Percentiles rank a stretch among this genome's conserved stretches.
Evolutionary conservation across 2,329 filamentous ascomycete genomes (phyloP).

Genomic region (Alternaria sp.): DNA sequence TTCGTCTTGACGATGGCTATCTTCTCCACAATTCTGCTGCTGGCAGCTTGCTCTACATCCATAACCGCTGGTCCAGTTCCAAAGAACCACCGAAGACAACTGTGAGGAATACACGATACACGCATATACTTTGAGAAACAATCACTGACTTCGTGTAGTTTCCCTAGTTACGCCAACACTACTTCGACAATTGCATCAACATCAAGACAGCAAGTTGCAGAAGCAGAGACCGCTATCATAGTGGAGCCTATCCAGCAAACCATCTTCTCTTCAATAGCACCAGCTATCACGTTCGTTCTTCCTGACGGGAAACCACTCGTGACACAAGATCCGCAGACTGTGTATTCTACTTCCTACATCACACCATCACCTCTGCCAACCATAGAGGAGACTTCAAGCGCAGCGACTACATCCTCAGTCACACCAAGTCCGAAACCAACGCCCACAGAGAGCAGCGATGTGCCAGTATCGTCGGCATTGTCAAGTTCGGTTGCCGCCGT

Average conservation of each 20-base stretch:
- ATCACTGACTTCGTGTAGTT: slow-evolving; percentile 28
- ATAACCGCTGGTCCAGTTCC: slow-evolving; percentile 46
- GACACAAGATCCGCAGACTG: slow-evolving; percentile 35
- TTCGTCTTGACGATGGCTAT: slow-evolving; percentile 35
- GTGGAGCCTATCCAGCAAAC: slow-evolving; percentile 42
- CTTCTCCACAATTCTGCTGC: slow-evolving; percentile 39
- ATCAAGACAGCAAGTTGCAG: slow-evolving; percentile 16
- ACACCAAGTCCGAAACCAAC: slow-evolving; percentile 11
- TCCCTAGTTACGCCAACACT: slow-evolving; percentile 36
- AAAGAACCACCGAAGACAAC: slow-evolving; percentile 28
- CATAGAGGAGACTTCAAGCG: slow-evolving; percentile 18
- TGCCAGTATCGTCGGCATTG: background rate
- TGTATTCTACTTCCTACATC: slow-evolving; percentile 42
- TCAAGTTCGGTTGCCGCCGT: slow-evolving; percentile 21
- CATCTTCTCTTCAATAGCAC: slow-evolving; percentile 32
- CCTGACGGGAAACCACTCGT: slow-evolving; percentile 40
- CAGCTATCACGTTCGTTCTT: slow-evolving; percentile 43
- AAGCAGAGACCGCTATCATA: slow-evolving; percentile 43
- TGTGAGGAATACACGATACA: slow-evolving; percentile 30
- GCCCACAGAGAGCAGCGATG: slow-evolving; percentile 13
- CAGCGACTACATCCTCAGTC: slow-evolving; percentile 1
- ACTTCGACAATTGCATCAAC: slow-evolving; percentile 9
- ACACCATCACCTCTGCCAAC: slow-evolving; percentile 27
- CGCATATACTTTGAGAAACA: background rate
- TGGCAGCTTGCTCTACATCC: slow-evolving; percentile 44